These are phyloP conservation scores for Ulmus americana DNA, from an alignment of 331 rosid species.

Conservation along the genomic window DNA sequence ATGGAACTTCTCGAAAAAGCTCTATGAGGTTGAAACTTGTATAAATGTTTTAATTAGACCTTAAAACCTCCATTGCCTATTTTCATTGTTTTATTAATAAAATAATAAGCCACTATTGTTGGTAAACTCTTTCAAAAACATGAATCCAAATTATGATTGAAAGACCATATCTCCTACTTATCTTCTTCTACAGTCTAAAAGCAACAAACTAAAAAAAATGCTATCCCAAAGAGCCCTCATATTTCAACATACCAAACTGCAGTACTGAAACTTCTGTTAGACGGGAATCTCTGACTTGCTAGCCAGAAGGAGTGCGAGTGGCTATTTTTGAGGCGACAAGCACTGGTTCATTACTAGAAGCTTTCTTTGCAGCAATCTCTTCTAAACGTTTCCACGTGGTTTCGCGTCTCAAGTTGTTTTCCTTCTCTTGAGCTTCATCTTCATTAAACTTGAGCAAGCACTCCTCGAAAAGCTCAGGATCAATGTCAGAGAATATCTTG, in stretches of 20 bases:
- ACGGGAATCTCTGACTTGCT: slow-evolving; percentile 28
- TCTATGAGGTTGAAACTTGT: too few relatives aligned
- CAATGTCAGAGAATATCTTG: slow-evolving; percentile 68
- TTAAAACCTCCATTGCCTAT: too few relatives aligned
- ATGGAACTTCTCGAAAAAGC: too few relatives aligned
- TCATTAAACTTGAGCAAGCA: slow-evolving; percentile 67
- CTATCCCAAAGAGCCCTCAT: slow-evolving; percentile 19
- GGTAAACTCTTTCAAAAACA: too few relatives aligned
- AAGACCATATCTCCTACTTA: too few relatives aligned
- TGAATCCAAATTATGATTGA: too few relatives aligned
- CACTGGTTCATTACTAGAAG: slow-evolving; percentile 60
- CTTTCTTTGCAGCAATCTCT: slow-evolving; percentile 74
- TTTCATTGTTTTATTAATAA: too few relatives aligned
- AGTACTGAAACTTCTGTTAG: slow-evolving; percentile 25
- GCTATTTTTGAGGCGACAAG: slow-evolving; percentile 58
- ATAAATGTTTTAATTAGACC: too few relatives aligned
- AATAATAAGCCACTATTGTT: too few relatives aligned
- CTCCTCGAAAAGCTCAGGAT: slow-evolving; percentile 71
- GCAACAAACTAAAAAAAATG: too few relatives aligned
- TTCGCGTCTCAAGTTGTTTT: slow-evolving; percentile 45
- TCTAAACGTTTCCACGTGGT: slow-evolving; percentile 77
- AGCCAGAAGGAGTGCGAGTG: slow-evolving; percentile 40
- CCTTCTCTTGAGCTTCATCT: slow-evolving; percentile 56
- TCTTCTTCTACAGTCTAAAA: too few relatives aligned
- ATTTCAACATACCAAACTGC: slow-evolving; percentile 22